Evolutionary conservation across 768 basidiomycete genomes (phyloP), one percentile per base, ranked within the genome.

Genomic region (Plicaturopsis crispa): DNA sequence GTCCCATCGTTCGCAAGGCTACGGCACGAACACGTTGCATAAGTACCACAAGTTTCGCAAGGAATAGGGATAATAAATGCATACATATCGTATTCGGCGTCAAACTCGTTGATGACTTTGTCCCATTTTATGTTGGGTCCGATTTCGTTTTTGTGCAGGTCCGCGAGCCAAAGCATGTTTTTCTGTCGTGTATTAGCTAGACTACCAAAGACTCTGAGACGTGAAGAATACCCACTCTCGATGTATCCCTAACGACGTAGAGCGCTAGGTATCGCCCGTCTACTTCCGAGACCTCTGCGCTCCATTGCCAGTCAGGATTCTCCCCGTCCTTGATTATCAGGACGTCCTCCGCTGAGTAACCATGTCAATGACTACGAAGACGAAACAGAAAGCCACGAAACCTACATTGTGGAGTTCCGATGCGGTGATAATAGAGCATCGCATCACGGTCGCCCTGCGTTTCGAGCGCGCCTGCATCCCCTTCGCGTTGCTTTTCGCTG

Each of bases 101-200:
- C 75, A 55, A 76, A 89, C n/a, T 75, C 66, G 48, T 84, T 59
- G 32, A 84, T 57, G 23, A 90, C 44, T 56, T 84, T 85, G 44
- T 69, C 65, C 85, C 86, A 90, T 45, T 72, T 67, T 51, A 89
- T 73, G 41, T 82, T 66, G 36, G 65, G 65, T 6, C 74, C 76
- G 18, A 86, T 80, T 39, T 70, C 63, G 39, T 74, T 68, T 33
- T 73, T 62, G 33, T 72, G 52, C 6, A 86, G 65, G 46, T 86
- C 77, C 5, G 80, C 72, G 33, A 88, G 66, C 84, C 85, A 88
- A 2, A 86, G 54, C 7, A 78, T 54, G 50, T 84, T 81, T 75
- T 77, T 79, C 84, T 86, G 45, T n/a, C 17, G 7, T 13, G 8
- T 14, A 12, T 33, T 16, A 36, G 33, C 19, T 35, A 28, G 23